Evolutionary conservation across 2,329 filamentous ascomycete genomes (phyloP), one percentile per base, ranked within the genome.

Genomic region (Penicillium sp.): DNA sequence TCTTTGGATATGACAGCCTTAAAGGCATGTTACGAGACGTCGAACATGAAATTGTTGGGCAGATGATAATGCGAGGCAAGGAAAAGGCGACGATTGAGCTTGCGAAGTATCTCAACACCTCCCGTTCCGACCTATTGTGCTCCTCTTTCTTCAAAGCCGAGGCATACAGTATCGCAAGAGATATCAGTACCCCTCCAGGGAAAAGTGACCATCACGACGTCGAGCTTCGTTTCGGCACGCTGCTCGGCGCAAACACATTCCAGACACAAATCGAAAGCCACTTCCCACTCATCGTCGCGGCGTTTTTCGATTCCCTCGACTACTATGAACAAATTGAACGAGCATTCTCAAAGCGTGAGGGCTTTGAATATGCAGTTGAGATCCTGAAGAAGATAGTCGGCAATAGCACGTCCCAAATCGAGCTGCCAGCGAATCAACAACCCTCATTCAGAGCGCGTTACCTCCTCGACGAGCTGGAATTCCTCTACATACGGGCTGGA

Each of bases 361-460:
- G 72, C 1, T 83, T 88, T 45, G 66, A 70, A 1, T 77, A 81
- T 46, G 84, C 89, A 3, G 79, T 80, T 2, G 73, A 82, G 25
- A 81, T 80, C 27, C 79, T 95, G 70, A 73, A 75, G 13, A 77
- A 81, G 25, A 95, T 99, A 63, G 85, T 83, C 56, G 70, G 67
- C 3, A 83, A 85, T 56, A 82, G 87, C 27, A 76, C 84, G 55
- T 90, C 90, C 0, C 73, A 75, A 2, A 78, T 80, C 25, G 70
- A 74, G 11, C 73, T 96, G 7, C 87, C 89, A 3, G 76, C 85
- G 10, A 88, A 86, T 48, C 90, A 95, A 58, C 91, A 97, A 61
- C 93, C 93, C 3, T 84, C 83, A 45, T 97, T 96, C 72, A 86
- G 81, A 57, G 84, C 86, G 25, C 89, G 85, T 58, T 87, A 86